Evolutionary conservation across 1,139 yeast species (phyloP).

Genomic region (Saccharomyces uvarum): DNA sequence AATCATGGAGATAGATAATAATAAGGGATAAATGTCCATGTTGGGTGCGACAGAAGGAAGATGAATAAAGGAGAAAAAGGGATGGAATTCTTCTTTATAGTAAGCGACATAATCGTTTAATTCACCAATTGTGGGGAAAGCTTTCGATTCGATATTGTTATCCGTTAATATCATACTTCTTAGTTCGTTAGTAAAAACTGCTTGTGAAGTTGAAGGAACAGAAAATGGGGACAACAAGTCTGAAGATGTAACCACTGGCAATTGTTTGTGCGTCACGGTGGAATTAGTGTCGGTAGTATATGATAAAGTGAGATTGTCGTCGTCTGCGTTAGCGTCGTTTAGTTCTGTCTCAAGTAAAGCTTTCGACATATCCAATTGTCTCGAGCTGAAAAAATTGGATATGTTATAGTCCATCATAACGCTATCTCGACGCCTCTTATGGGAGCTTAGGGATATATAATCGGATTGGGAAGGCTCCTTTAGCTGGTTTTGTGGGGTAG

Average conservation of each 20-base stretch:
- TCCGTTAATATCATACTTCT: conserved; percentile 45
- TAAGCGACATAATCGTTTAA: conserved; percentile 64
- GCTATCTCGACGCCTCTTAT: background rate
- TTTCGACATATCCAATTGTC: background rate
- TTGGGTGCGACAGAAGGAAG: conserved; percentile 56
- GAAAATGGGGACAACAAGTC: conserved; percentile 1
- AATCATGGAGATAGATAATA: conserved; percentile 78
- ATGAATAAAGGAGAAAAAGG: conserved; percentile 78
- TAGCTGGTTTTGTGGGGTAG: background rate
- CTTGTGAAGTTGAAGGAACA: background rate
- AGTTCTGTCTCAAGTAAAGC: background rate
- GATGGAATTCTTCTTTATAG: conserved; percentile 67
- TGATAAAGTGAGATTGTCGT: background rate
- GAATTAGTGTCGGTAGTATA: background rate
- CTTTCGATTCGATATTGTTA: conserved; percentile 43
- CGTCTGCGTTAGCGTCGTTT: background rate
- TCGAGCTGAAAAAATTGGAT: background rate
- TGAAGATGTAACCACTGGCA: background rate
- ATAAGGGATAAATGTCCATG: conserved; percentile 58
- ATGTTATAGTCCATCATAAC: background rate
- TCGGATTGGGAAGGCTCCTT: background rate
- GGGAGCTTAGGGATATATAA: background rate
- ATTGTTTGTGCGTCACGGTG: background rate
- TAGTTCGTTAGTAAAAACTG: conserved; percentile 42
- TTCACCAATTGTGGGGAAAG: conserved; percentile 68